Base-by-base conservation (phyloP, 2,329 filamentous ascomycete genomes). In the Thelonectria rubi region DNA sequence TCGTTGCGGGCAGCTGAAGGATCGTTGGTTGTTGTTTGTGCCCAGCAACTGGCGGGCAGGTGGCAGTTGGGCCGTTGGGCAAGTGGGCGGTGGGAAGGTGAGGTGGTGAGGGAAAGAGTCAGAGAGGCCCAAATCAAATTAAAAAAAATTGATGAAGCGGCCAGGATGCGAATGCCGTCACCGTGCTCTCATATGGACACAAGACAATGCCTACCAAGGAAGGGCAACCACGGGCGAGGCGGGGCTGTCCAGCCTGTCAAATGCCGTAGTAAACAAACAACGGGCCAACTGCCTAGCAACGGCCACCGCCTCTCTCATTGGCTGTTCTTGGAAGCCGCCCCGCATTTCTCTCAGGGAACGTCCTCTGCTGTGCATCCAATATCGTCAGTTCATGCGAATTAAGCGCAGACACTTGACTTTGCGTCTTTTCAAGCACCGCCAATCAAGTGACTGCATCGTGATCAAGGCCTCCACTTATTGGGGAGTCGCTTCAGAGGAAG, bases 221-320 rank as follows among this genome's bases (percentile, higher is more conserved):
- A 59, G 56, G 58, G 50, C 47, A 65, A 55, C 53, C 34, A 40
- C 39, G 21, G 59, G 63, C 51, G 61, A 63, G 59, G 70, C 70
- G 70, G 70, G 67, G 70, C 66, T 53, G 46, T 69, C 62, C 37
- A 30, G 57, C 50, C 53, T 56, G 59, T 45, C 51, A 66, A 58
- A 53, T 58, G 55, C 60, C 53, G 60, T 65, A 71, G 73, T 75
- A 75, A 75, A 75, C 72, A 75, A 75, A 75, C 73, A 73, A 70
- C 66, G 60, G 64, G 65, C 64, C 69, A 72, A 73, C 73, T 61
- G 66, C 74, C 70, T 67, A 75, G 74, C 74, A 75, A 75, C 74
- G 70, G 64, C 21, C 20, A 21, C 15, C 12, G 21, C 43, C 34
- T 42, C 42, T 39, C 59, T 59, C 43, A 74, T 75, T 75, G 68